Evolutionary conservation across 2,329 filamentous ascomycete genomes (phyloP).

Genomic region (Hymenoscyphus linearis): DNA sequence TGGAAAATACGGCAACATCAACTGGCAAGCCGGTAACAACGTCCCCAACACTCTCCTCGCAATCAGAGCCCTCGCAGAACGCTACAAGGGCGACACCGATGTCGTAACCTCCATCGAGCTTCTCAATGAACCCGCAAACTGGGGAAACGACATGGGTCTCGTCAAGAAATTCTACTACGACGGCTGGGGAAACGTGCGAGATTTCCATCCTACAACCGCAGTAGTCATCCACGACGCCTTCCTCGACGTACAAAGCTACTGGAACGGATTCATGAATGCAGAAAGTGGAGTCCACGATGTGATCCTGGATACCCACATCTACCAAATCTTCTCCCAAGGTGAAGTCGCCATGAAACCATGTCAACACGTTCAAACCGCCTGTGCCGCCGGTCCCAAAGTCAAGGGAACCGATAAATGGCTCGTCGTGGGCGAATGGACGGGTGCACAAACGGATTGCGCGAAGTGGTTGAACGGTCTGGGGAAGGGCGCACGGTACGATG

Average conservation of each 20-base stretch:
- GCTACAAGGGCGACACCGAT: slow-evolving; percentile 37
- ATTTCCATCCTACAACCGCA: slow-evolving; percentile 39
- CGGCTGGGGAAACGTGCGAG: slow-evolving; percentile 43
- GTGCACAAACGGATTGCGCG: slow-evolving; percentile 39
- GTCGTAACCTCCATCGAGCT: slow-evolving; percentile 40
- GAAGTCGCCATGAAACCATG: slow-evolving; percentile 35
- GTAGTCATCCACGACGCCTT: slow-evolving; percentile 58
- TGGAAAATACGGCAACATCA: slow-evolving; percentile 43
- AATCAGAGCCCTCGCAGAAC: slow-evolving; percentile 35
- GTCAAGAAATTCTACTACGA: slow-evolving; percentile 44
- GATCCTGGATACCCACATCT: slow-evolving; percentile 40
- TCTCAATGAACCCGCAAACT: slow-evolving; percentile 37
- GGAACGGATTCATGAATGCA: slow-evolving; percentile 58
- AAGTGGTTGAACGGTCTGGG: slow-evolving; percentile 51
- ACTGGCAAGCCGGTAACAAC: slow-evolving; percentile 43
- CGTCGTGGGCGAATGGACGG: slow-evolving; percentile 41
- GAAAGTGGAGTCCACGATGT: slow-evolving; percentile 38
- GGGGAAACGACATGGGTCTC: slow-evolving; percentile 32
- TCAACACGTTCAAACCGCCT: slow-evolving; percentile 38
- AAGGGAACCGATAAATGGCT: slow-evolving; percentile 31
- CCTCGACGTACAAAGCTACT: slow-evolving; percentile 42
- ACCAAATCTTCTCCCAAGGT: slow-evolving; percentile 37
- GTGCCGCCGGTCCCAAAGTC: slow-evolving; percentile 32
- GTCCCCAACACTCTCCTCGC: slow-evolving; percentile 34
- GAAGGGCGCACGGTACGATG: slow-evolving; percentile 50